Base-by-base conservation (phyloP, 306 rosid species). In the Rosa lucieae region DNA sequence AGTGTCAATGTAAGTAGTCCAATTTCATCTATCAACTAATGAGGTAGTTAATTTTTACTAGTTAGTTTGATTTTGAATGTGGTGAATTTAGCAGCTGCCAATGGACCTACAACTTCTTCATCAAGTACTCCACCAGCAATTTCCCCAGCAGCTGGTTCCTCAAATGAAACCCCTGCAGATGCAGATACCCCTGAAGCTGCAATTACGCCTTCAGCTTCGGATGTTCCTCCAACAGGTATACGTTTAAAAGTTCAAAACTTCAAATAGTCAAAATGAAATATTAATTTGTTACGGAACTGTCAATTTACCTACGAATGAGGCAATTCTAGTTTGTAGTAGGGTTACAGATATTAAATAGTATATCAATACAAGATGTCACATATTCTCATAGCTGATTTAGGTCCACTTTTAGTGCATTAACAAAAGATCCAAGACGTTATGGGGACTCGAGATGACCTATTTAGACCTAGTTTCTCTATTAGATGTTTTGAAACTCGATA, bases 1-100 rank as follows among this genome's bases (percentile, higher is more conserved):
- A 82, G 49, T 92, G 97, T 70, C 78, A 87, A 70, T 85, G 97
- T 92, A 82, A 67, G 70, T 37, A 15, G 78, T 42, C 23, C 42
- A 10, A 10, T 17, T 47, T 29, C 21, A 15, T 11, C 2, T 15
- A 0, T 6, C 37, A 35, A 66, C 39, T 66, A 15, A 15, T 17
- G 11, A 37, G 47, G 47, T 8, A 15, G 6, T 6, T 35, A 13
- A 35, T 32, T 66, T 0, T 10, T 65, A 65, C 46, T 35, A 14
- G 44, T 35, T 66, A 66, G 5, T 66, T 3, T 59, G 18, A 59
- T 8, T 59, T 66, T 49, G 37, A 68, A 2, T 63, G n/a, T 63
- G 68, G 20, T 63, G 21, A 37, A 66, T 76, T 32, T 37, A 44
- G 44, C 80, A 91, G 89, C 79, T 73, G 84, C 88, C 12, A 91